Evolutionary conservation across 257 asterid species (phyloP), one percentile per base, ranked within the genome.

Genomic region (Salvia hispanica): DNA sequence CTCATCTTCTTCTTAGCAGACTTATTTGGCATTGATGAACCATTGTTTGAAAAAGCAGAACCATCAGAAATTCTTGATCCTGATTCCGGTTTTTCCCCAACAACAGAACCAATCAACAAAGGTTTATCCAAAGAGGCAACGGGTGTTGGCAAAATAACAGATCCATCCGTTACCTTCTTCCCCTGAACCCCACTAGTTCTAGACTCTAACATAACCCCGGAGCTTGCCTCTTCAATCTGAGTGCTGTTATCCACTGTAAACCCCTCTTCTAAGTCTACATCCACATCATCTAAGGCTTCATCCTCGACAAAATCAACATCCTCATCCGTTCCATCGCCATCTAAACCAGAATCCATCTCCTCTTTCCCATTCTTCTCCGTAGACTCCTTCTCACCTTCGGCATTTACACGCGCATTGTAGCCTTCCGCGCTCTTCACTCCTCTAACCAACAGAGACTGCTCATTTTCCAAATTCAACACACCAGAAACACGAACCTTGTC

Each of bases 251-350:
- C 81, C 71, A 54, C 36, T 47, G 66, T 3, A 44, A 69, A 62
- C 16, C 62, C 79, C 74, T 78, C 90, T 15, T 76, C 83, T 42
- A 50, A 36, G 62, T 74, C 85, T 25, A 18, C 62, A 70, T 57
- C 58, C 50, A 62, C 82, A 50, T 75, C 69, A 45, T 72, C 86
- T 45, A 87, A 48, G 46, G 66, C 74, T 75, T 72, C 93, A 69
- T 88, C 95, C 76, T 91, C 95, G 40, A 88, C 69, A 78, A 88
- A 88, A 72, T 91, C 86, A 64, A 76, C 36, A 77, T 78, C 91
- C 56, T 59, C 77, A 66, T 83, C 90, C 45, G 42, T 64, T 52
- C 39, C 71, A 63, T 69, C 65, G 51, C 60, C 79, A 69, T 76
- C 83, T 28, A 77, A 64, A 62, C 66, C 58, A 46, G 64, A 34